phyloP scores from a whole-genome alignment of 192 early-diverging fungal species.

The Linnemannia zychae region DNA sequence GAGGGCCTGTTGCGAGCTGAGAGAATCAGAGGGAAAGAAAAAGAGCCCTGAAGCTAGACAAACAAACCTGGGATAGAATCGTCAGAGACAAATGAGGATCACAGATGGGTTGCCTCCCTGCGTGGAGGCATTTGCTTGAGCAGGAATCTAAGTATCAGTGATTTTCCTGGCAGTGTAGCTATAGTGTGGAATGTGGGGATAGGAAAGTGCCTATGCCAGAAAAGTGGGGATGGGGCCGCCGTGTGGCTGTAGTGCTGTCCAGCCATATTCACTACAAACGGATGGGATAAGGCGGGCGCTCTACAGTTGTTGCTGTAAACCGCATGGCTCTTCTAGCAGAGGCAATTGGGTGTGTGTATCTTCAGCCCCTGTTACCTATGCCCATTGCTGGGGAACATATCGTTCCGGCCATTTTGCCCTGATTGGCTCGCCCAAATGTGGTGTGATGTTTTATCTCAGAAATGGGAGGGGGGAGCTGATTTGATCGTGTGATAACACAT shows the following conservation, averaged over 20 bases:
- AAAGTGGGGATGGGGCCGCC: background rate
- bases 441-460: background rate
- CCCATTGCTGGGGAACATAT: background rate
- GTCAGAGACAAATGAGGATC: slow-evolving; percentile 10
- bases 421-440: slow-evolving; percentile 15
- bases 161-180: background rate
- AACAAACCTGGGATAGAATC: background rate
- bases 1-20: background rate
- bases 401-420: background rate
- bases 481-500: too few relatives aligned
- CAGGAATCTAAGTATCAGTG: background rate
- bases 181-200: background rate
- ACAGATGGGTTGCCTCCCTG: background rate
- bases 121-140: slow-evolving; percentile 1
- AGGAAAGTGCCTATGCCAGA: background rate
- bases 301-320: slow-evolving; percentile 11
- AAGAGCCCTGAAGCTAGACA: background rate
- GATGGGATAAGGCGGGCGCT: slow-evolving; percentile 10
- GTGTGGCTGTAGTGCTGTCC: slow-evolving; percentile 1
- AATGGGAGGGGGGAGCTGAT: too few relatives aligned
- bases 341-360: background rate
- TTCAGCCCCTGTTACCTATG: background rate
- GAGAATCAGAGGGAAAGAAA: background rate
- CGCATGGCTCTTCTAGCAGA: background rate
- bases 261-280: background rate